Percentiles rank a stretch among this genome's conserved stretches.
phyloP scores from a whole-genome alignment of 1,284 basidiomycete genomes.

The Tilletia indica region DNA sequence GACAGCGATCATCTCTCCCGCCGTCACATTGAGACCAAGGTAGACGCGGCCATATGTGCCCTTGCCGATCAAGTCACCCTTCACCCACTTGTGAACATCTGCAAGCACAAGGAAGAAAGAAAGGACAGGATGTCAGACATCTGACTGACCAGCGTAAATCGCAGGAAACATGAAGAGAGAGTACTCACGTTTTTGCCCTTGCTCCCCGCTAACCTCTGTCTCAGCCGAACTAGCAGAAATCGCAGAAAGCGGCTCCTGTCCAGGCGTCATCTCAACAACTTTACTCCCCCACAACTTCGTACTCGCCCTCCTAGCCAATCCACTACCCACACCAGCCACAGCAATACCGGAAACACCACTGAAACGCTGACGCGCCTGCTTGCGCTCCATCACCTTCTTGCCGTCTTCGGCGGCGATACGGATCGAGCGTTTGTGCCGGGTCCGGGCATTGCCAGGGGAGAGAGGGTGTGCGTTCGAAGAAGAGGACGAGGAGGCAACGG shows the following conservation, averaged over 20 bases:
- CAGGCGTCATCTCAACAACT: slow-evolving; percentile 86
- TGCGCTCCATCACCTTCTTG: slow-evolving; percentile 52
- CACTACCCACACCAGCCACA: background rate
- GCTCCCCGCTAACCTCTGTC: slow-evolving; percentile 1
- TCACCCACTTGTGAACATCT: slow-evolving; percentile 92
- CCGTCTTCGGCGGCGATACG: slow-evolving; percentile 76
- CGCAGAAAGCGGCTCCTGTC: slow-evolving; percentile 50
- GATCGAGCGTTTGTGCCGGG: slow-evolving; percentile 76
- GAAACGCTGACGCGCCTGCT: slow-evolving; percentile 60
- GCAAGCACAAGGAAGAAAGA: slow-evolving; percentile 14
- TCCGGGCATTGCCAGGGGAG: slow-evolving; percentile 17
- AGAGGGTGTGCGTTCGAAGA: background rate
- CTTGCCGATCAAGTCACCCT: slow-evolving; percentile 93
- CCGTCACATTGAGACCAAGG: slow-evolving; percentile 92
- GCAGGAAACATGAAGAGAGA: slow-evolving; percentile 14
- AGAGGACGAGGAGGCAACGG: background rate
- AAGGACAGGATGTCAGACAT: too few species aligned
- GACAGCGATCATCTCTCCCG: slow-evolving; percentile 98
- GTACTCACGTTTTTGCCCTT: slow-evolving; percentile 38
- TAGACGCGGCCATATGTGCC: slow-evolving; percentile 96
- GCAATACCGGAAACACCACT: slow-evolving; percentile 34
- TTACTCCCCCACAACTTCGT: slow-evolving; percentile 95
- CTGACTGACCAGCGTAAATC: slow-evolving; percentile 14
- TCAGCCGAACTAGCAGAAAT: background rate
- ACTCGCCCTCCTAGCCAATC: slow-evolving; percentile 71